Evolutionary conservation across 1,139 yeast species (phyloP), one percentile per base, ranked within the genome.

Genomic region (Taphrina communis): DNA sequence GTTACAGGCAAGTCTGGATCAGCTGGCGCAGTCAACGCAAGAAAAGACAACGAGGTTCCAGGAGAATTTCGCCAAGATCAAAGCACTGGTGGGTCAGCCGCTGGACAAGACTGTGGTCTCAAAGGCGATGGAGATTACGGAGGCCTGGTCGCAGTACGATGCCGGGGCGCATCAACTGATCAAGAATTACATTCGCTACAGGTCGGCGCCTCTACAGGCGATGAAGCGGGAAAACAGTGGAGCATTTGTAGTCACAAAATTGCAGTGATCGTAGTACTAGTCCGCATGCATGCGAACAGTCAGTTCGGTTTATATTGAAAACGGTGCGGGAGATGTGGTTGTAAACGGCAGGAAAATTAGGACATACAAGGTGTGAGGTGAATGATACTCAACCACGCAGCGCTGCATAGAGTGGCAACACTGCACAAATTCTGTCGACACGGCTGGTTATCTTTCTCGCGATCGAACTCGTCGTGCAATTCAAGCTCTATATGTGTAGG

Each of bases 101-200:
- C 11, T 56, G 50, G 60, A 38, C 19, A 17, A 14, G 41, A 25
- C 6, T 8, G n/a, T 21, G 3, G 14, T 12, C 25, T 19, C 46
- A 9, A 56, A 56, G 50, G 42, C 52, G 14, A 31, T 58, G 42
- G 51, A 42, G 42, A 7, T 58, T 6, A 19, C 42, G 8, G 62
- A 58, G 35, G 62, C 53, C 21, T 58, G 62, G 62, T 42, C 62
- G 14, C 62, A 42, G 42, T 58, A 25, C 53, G 62, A 58, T 39
- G 62, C 53, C 11, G 53, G 53, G 19, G 62, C 62, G 39, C 62
- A 58, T 35, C 62, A 58, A 39, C 41, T 58, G 25, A 46, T 58
- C 53, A 31, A 31, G 42, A 42, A 58, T n/a, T 58, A 58, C 44
- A 19, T 46, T 7, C 31, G 31, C 11, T 58, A 44, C 41, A 42